Conservation (phyloP, 495 filamentous ascomycete species). For the Clohesyomyces aquaticus region DNA sequence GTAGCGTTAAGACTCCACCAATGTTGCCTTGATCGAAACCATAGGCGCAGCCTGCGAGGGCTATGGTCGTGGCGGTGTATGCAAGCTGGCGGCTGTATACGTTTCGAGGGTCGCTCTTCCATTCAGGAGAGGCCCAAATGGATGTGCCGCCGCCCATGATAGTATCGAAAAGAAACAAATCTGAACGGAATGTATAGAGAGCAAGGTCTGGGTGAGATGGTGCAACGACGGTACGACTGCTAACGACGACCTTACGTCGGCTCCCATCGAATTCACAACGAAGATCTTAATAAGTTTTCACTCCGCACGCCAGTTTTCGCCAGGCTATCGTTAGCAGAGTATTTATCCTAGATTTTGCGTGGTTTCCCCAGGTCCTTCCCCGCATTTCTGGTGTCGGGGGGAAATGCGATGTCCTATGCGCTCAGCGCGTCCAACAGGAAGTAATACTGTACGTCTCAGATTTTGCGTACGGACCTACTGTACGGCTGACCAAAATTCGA, state of each 20-base stretch:
- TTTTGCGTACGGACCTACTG: no score
- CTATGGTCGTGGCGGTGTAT: slow-evolving; percentile 16
- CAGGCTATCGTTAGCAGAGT: slow-evolving; percentile 8
- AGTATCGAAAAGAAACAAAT: background rate
- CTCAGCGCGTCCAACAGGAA: no score
- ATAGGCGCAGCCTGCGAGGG: slow-evolving; percentile 18
- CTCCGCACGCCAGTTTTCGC: background rate
- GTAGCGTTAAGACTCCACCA: slow-evolving; percentile 15
- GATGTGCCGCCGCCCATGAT: slow-evolving; percentile 19
- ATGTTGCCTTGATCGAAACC: slow-evolving; percentile 27
- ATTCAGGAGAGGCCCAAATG: slow-evolving; percentile 18
- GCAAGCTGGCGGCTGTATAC: slow-evolving; percentile 14
- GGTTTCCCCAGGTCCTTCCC: slow-evolving; percentile 14
- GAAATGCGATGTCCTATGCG: slow-evolving; percentile 12
- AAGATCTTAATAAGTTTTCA: background rate
- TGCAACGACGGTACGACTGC: no score
- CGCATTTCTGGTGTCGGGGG: slow-evolving; percentile 12
- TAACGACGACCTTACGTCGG: background rate
- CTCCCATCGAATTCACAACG: background rate
- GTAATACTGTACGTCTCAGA: no score
- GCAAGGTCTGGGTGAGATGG: no score
- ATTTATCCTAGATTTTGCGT: slow-evolving; percentile 5
- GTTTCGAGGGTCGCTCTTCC: slow-evolving; percentile 7
- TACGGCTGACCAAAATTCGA: no score
- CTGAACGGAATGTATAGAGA: background rate